These are phyloP conservation scores for Gloeophyllum trabeum DNA, from an alignment of 768 basidiomycete species.

Conservation along the genomic window DNA sequence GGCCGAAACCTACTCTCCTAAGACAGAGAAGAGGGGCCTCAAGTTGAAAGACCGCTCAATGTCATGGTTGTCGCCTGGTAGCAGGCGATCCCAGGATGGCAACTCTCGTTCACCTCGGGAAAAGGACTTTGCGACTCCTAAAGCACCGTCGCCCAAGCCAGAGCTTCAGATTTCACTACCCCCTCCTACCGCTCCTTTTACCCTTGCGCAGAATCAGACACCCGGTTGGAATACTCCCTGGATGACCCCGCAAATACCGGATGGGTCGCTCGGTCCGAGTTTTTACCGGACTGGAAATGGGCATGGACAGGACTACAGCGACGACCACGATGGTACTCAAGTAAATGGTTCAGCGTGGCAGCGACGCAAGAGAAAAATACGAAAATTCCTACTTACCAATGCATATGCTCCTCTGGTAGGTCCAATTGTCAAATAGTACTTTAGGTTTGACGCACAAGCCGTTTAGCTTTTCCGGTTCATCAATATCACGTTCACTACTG, in stretches of 20 bases:
- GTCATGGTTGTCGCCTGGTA: slow-evolving; percentile 33
- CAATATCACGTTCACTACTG: slow-evolving; percentile 74
- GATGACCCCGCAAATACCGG: slow-evolving; percentile 27
- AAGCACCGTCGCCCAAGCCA: slow-evolving; percentile 10
- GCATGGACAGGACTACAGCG: slow-evolving; percentile 1
- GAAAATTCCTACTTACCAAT: slow-evolving; percentile 62
- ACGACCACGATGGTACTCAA: slow-evolving; percentile 7
- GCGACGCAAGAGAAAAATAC: slow-evolving; percentile 34
- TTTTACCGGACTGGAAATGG: slow-evolving; percentile 4
- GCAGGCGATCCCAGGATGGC: slow-evolving; percentile 21
- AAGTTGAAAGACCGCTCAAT: slow-evolving; percentile 34
- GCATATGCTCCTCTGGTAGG: slow-evolving; percentile 70
- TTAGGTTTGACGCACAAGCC: background rate
- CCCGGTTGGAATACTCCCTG: slow-evolving; percentile 65
- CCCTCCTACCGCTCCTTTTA: slow-evolving; percentile 26
- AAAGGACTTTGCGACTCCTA: slow-evolving; percentile 14
- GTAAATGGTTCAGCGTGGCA: slow-evolving; percentile 11
- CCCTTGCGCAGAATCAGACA: slow-evolving; percentile 41
- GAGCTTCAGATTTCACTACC: slow-evolving; percentile 21
- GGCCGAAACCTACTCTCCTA: background rate
- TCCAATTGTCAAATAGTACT: slow-evolving; percentile 2
- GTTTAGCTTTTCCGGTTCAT: slow-evolving; percentile 70
- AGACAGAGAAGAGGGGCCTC: background rate
- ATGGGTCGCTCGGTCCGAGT: background rate
- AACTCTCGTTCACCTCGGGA: background rate